Conservation (phyloP, 768 basidiomycete genomes). For the Russula sp. region DNA sequence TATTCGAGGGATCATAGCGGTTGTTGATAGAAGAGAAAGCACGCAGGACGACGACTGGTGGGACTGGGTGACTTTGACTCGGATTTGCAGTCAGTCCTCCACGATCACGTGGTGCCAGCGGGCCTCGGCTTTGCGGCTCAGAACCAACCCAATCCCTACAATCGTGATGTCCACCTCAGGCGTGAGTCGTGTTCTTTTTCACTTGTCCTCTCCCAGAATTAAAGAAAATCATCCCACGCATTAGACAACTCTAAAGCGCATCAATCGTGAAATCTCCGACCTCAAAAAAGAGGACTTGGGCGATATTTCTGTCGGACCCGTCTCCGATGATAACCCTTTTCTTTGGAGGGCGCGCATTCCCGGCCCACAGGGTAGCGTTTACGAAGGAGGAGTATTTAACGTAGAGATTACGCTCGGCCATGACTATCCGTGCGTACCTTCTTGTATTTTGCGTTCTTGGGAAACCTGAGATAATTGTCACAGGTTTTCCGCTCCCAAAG, state of each 20-base stretch:
- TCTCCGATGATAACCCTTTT: constrained; percentile 54
- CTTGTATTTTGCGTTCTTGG: background rate
- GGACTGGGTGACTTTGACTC: constrained; percentile 1
- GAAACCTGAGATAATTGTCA: background rate
- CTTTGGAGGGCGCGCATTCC: constrained; percentile 73
- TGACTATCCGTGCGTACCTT: constrained; percentile 67
- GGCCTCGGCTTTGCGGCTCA: background rate
- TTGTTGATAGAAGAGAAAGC: background rate
- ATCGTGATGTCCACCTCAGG: constrained; percentile 11
- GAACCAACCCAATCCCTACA: too few relatives aligned
- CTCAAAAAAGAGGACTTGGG: constrained; percentile 79
- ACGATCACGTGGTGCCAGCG: constrained; percentile 10
- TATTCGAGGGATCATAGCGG: constrained; percentile 55
- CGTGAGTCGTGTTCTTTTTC: constrained; percentile 1
- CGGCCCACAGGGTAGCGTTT: constrained; percentile 75
- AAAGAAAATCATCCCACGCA: background rate
- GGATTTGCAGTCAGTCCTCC: background rate
- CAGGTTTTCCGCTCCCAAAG: constrained; percentile 75
- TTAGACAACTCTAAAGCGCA: constrained; percentile 70
- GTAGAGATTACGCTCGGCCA: constrained; percentile 55
- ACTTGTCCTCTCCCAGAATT: background rate
- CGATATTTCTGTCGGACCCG: constrained; percentile 57
- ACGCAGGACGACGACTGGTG: background rate
- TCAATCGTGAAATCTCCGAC: constrained; percentile 75
- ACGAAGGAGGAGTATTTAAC: constrained; percentile 71